Conservation (phyloP, 1,139 yeast species). For the Chernovozyma sophiae-reginae region DNA sequence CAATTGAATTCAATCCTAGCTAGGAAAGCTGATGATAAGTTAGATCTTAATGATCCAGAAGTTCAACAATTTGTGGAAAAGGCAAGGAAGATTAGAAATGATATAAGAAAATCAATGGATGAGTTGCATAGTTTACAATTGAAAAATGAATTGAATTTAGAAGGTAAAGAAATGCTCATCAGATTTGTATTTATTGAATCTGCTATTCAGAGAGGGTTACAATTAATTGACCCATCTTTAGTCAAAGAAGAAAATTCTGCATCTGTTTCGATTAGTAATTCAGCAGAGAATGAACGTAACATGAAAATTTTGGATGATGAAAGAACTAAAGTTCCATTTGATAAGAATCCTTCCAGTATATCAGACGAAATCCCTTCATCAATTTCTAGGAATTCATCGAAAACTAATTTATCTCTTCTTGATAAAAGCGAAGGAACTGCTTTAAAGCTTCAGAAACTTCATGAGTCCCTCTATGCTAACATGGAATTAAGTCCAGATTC, state of each 20-base stretch:
- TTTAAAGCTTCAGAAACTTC: conserved; percentile 30
- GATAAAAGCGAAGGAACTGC: conserved; percentile 42
- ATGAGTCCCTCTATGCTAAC: conserved; percentile 18
- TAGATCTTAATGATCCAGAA: conserved; percentile 26
- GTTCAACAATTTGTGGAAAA: conserved; percentile 40
- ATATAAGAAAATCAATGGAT: conserved; percentile 50
- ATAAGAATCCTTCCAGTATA: neutral
- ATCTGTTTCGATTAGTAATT: conserved; percentile 13
- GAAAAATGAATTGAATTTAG: conserved; percentile 49
- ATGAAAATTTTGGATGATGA: conserved; percentile 1
- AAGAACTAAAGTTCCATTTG: neutral
- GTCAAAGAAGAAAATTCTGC: conserved; percentile 8
- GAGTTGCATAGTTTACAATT: conserved; percentile 55
- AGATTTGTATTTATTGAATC: conserved; percentile 67
- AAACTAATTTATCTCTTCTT: conserved; percentile 30
- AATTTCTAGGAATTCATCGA: conserved; percentile 33
- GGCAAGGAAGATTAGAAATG: conserved; percentile 40
- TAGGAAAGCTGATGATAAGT: conserved; percentile 24
- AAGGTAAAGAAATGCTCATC: conserved; percentile 70
- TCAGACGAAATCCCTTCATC: conserved; percentile 18
- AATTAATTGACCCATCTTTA: conserved; percentile 42
- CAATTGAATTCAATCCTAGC: conserved; percentile 33
- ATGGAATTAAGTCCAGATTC: conserved; percentile 8
- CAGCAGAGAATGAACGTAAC: conserved; percentile 11
- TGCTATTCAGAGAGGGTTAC: conserved; percentile 62